Base-by-base conservation (phyloP, 148 eudicot genomes). In the Euryodendron excelsum region DNA sequence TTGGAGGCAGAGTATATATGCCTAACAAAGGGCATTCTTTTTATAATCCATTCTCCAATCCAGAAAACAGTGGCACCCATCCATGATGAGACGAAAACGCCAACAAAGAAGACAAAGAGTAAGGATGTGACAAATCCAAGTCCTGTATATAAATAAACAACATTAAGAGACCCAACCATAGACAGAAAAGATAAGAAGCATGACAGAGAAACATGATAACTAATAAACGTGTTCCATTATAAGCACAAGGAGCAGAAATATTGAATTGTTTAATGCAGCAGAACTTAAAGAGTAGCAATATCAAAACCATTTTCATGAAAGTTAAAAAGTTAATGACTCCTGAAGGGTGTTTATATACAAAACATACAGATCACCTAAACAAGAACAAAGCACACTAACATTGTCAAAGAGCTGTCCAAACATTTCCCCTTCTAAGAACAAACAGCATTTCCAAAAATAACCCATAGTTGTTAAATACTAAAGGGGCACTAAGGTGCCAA, bases 71-170 rank as follows among this genome's bases (percentile, higher is more conserved):
- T 82, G 61, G 94, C 94, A 68, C 98, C 98, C 88, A 89, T 72
- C 98, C 98, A 94, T 70, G 98, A 94, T 64, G 98, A 92, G 72
- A 92, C 94, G 76, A 94, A 94, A 52, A 94, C 91, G 21, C 98
- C 98, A 74, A 92, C 91, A 80, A 94, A 89, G 86, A 94, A 94
- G 44, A 94, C 94, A 79, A 92, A 92, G 75, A 88, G 76, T 80
- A 94, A 82, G 0, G 98, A 90, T 58, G 98, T 94, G 82, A 94
- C 79, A 80, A 94, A 94, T 28, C 98, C 98, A 78, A 94, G 91
- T 80, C 98, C 98, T 94, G 98, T 81, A 84, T 34, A 76, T n/a
- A 75, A 82, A 77, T 62, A 37, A 59, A 47, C 6, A 21, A 5
- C 18, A 31, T 60, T 30, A 71, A 78, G 20, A 59, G 47, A 61